Base-by-base conservation (phyloP, 2,329 filamentous ascomycete genomes). In the Colletotrichum spaethianum region DNA sequence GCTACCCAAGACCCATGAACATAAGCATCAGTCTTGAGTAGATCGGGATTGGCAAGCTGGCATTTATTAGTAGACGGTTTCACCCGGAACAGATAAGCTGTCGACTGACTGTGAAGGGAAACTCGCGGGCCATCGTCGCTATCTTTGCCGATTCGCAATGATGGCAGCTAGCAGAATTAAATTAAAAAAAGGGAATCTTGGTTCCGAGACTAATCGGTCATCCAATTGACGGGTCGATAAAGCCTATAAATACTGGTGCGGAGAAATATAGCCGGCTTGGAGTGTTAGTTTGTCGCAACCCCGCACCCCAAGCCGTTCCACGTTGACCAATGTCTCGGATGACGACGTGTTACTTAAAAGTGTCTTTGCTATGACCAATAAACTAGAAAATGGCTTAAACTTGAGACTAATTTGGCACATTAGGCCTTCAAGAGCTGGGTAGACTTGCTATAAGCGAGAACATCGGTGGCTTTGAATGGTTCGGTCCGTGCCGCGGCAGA, bases 1-100 rank as follows among this genome's bases (percentile, higher is more conserved):
- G 80, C 70, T 1, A 85, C 80, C 82, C 85, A 86, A 74, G 84
- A 70, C 53, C 86, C 85, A 63, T 88, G 80, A 65, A 90, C 80
- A 57, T 86, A 86, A 53, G 85, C 87, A 70, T 88, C 84, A 40
- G 83, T 83, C 40, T 85, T 82, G 20, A 86, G 80, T 9, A 90
- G 82, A 40, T 81, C 82, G 3, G 83, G 80, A 77, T 89, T 83
- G 40, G 82, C 78, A 36, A 90, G 81, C 77, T 86, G 4, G 6
- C 9, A 18, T 4, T 9, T 16, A 26, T 63, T 2, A 72, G 56
- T 26, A 1, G 2, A 7, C 14, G 6, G 12, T 18, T 0, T 5
- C 16, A 9, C 16, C 7, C 0, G 6, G 0, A 8, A 1, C 11
- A 46, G 14, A 33, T 23, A 11, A 12, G 1, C 7, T 28, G 0